Conservation (phyloP, 2,329 filamentous ascomycete genomes). For the Neocucurbitaria cava region DNA sequence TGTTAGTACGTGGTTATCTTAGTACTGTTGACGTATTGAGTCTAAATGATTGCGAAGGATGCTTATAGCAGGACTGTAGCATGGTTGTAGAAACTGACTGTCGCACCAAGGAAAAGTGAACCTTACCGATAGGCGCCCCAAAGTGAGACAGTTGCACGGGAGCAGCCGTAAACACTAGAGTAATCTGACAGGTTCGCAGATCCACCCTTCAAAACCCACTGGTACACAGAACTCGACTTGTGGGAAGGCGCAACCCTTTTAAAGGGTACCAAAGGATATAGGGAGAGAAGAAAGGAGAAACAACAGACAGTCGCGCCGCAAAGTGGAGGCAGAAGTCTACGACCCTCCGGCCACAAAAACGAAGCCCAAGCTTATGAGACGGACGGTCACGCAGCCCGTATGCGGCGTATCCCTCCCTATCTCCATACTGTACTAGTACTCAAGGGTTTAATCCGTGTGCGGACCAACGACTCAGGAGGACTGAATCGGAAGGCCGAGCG, state of each 20-base stretch:
- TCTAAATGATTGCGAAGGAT: neutral
- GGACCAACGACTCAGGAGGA: neutral
- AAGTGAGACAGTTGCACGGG: neutral
- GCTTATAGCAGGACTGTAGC: neutral
- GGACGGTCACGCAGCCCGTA: constrained; percentile 2
- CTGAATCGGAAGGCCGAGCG: neutral
- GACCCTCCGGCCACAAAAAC: neutral
- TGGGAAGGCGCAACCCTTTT: neutral
- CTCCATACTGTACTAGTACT: neutral
- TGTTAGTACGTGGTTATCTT: constrained; percentile 4
- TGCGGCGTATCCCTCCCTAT: neutral
- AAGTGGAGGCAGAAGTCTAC: neutral
- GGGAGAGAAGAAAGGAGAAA: neutral
- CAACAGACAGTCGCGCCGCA: neutral
- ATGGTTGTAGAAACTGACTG: neutral
- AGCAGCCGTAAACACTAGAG: neutral
- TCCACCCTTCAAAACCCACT: neutral
- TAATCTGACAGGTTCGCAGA: neutral
- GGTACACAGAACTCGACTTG: neutral
- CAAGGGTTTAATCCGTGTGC: neutral
- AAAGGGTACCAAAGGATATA: neutral
- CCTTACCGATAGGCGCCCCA: constrained; percentile 8
- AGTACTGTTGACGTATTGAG: neutral
- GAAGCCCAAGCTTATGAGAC: neutral
- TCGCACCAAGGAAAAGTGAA: constrained; percentile 1